A percentile compares a stretch with the other conserved stretches of the same genome.
Conservation (phyloP, 345 rosid genomes). For the Populus simonii region DNA sequence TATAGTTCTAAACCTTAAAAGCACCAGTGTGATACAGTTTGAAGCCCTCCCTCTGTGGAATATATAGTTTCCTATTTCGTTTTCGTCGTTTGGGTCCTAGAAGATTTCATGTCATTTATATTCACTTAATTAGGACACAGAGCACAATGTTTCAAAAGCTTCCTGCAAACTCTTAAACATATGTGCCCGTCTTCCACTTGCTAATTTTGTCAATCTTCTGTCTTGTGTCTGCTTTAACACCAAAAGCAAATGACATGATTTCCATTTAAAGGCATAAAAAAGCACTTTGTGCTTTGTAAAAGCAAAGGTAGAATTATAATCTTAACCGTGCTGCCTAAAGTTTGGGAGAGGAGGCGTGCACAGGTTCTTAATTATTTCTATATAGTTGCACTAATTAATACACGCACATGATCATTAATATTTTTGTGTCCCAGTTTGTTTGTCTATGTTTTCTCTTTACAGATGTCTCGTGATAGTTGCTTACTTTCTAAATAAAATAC, state of each 20-base stretch:
- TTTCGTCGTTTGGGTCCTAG: constrained; percentile 4
- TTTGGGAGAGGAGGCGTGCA: constrained; percentile 9
- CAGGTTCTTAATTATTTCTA: neutral
- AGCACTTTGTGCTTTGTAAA: constrained; percentile 28
- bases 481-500: neutral
- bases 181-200: constrained; percentile 22
- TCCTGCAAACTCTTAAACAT: neutral
- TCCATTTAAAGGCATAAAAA: constrained; percentile 26
- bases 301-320: constrained; percentile 8
- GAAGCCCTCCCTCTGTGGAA: neutral
- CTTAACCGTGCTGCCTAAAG: constrained; percentile 12
- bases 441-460: neutral
- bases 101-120: constrained; percentile 5
- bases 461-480: neutral
- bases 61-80: neutral
- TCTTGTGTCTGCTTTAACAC: neutral
- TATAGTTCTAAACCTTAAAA: constrained; percentile 29
- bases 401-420: neutral
- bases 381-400: neutral
- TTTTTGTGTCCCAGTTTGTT: neutral
- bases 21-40: neutral
- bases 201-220: constrained; percentile 19
- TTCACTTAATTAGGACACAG: constrained; percentile 1
- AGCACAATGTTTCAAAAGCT: constrained; percentile 19
- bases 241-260: constrained; percentile 19